phyloP scores from a whole-genome alignment of 179 eudicot genomes.

The Monotropa hypopitys region DNA sequence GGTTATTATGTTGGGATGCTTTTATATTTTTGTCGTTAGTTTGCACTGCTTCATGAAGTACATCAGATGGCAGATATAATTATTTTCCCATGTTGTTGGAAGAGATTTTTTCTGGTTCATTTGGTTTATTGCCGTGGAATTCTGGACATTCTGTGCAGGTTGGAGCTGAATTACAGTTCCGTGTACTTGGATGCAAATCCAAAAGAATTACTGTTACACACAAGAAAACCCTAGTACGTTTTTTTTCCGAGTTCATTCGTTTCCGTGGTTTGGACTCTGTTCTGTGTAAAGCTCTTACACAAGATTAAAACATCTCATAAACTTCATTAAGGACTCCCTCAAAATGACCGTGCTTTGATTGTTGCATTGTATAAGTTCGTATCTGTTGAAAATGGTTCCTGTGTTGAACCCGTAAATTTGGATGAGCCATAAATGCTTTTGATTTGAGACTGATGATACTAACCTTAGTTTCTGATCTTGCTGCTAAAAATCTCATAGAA shows the following conservation, averaged over 20 bases:
- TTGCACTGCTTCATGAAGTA: background rate
- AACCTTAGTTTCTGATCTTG: background rate
- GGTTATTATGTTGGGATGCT: constrained; percentile 25
- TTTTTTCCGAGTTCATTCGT: constrained; percentile 5
- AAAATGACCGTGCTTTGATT: background rate
- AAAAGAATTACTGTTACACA: constrained; percentile 94
- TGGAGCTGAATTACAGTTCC: constrained; percentile 76
- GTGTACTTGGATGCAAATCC: constrained; percentile 97
- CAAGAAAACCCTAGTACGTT: constrained; percentile 91
- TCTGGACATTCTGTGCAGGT: constrained; percentile 41
- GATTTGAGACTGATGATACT: background rate
- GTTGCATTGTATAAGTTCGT: background rate
- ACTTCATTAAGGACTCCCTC: background rate
- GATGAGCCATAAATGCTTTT: background rate
- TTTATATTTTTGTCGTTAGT: background rate
- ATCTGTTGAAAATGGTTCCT: background rate
- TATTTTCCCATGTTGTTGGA: background rate
- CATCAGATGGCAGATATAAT: background rate
- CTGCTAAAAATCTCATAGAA: background rate
- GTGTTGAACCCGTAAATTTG: background rate
- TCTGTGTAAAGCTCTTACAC: background rate
- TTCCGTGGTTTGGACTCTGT: background rate
- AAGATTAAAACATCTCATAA: background rate
- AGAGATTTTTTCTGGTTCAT: constrained; percentile 2
- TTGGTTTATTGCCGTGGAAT: background rate